Percentiles rank a stretch among this genome's conserved stretches.
phyloP scores from a whole-genome alignment of 1,284 basidiomycete species.

The Moesziomyces parantarcticus region DNA sequence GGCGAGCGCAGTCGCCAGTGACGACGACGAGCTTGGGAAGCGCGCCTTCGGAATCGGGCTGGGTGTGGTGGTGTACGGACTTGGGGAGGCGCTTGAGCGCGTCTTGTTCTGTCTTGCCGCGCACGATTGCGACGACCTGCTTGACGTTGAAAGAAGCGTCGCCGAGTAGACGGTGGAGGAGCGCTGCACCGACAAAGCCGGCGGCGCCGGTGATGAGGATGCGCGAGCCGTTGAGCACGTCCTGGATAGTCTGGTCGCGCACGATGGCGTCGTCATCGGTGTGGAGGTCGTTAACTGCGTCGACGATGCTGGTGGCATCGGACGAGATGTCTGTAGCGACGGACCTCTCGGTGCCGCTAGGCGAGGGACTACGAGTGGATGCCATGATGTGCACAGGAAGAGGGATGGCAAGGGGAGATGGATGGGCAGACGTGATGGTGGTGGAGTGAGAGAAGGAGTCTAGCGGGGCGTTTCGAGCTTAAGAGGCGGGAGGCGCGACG shows the following conservation, averaged over 20 bases:
- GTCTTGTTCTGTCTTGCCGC: slow-evolving; percentile 38
- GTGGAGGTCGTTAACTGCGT: slow-evolving; percentile 20
- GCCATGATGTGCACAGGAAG: slow-evolving; percentile 7
- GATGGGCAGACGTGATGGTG: too few relatives aligned
- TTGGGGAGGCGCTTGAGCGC: slow-evolving; percentile 44
- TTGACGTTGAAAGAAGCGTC: slow-evolving; percentile 38
- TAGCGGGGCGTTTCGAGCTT: too few relatives aligned
- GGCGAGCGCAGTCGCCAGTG: slow-evolving; percentile 44
- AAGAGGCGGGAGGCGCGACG: too few relatives aligned
- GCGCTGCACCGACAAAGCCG: slow-evolving; percentile 47
- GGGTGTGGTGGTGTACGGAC: slow-evolving; percentile 31
- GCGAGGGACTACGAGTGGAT: slow-evolving; percentile 39
- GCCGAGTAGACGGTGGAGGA: slow-evolving; percentile 36
- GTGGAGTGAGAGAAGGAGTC: not conserved
- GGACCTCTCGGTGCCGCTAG: slow-evolving; percentile 31
- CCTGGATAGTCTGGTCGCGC: slow-evolving; percentile 29
- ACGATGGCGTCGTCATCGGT: slow-evolving; percentile 21
- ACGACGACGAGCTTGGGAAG: slow-evolving; percentile 40
- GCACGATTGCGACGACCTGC: slow-evolving; percentile 44
- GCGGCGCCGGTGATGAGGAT: slow-evolving; percentile 49
- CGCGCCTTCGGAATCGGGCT: slow-evolving; percentile 20
- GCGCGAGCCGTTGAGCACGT: slow-evolving; percentile 29
- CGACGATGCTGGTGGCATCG: slow-evolving; percentile 29
- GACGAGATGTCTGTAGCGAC: slow-evolving; percentile 34
- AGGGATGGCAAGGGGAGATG: not conserved